phyloP scores from a whole-genome alignment of 805 yeast species.

The Komagataella phaffii region DNA sequence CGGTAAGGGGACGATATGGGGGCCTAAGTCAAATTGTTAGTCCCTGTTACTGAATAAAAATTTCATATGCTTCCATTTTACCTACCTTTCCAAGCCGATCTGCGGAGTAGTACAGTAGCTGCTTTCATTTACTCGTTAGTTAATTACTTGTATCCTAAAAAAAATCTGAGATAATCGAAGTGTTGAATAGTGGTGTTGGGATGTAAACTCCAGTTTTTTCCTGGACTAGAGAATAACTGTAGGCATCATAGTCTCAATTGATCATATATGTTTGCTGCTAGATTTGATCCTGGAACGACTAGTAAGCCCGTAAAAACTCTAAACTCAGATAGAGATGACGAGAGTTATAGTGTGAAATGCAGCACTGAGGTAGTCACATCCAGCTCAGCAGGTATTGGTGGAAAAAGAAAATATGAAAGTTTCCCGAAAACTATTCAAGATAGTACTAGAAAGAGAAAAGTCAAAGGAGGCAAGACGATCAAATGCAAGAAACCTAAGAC shows the following conservation, averaged over 20 bases:
- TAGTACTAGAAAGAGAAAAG: neutral
- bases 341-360: neutral
- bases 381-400: neutral
- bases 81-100: slow-evolving; percentile 49
- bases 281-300: neutral
- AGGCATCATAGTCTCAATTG: neutral
- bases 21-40: slow-evolving; percentile 31
- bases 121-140: slow-evolving; percentile 20
- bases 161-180: neutral
- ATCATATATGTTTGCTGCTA: neutral
- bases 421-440: neutral
- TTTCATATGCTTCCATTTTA: neutral
- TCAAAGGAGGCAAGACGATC: neutral
- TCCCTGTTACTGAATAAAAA: neutral
- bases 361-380: neutral
- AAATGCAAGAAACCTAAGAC: neutral
- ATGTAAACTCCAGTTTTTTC: neutral
- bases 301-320: neutral
- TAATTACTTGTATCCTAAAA: neutral
- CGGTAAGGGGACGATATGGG: slow-evolving; percentile 92
- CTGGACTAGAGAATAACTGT: neutral
- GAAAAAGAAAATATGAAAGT: neutral
- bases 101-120: slow-evolving; percentile 24
- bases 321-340: neutral
- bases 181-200: neutral